phyloP scores from a whole-genome alignment of 2,329 filamentous ascomycete species.

The Colletotrichum tanaceti region DNA sequence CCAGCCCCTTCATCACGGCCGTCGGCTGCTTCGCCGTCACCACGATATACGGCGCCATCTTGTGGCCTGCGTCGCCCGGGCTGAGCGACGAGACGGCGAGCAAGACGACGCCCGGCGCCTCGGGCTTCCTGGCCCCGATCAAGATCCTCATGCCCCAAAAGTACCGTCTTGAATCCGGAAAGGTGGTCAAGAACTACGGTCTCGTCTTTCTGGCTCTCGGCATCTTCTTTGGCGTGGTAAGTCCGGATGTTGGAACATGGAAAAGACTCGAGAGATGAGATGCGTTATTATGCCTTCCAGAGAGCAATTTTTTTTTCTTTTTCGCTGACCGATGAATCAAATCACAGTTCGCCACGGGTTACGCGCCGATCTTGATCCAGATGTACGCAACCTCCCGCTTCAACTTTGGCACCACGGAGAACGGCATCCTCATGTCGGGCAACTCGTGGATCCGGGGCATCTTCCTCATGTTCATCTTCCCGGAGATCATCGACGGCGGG shows the following conservation, averaged over 20 bases:
- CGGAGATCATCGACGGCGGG: constrained; percentile 62
- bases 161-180: constrained; percentile 63
- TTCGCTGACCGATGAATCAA: constrained; percentile 25
- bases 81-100: constrained; percentile 43
- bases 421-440: constrained; percentile 67
- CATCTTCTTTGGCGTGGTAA: constrained; percentile 73
- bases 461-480: constrained; percentile 67
- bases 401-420: constrained; percentile 65
- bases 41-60: constrained; percentile 49
- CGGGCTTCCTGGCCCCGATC: constrained; percentile 72
- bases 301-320: neutral
- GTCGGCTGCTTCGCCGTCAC: constrained; percentile 44
- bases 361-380: constrained; percentile 71
- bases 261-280: neutral
- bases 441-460: constrained; percentile 66
- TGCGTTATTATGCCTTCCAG: neutral
- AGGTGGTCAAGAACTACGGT: constrained; percentile 66
- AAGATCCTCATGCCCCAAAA: constrained; percentile 70
- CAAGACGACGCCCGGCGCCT: constrained; percentile 48
- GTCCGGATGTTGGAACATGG: constrained; percentile 43
- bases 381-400: constrained; percentile 69
- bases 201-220: constrained; percentile 72
- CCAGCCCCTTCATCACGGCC: constrained; percentile 73
- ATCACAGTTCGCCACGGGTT: constrained; percentile 66
- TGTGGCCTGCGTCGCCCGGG: constrained; percentile 46